These are phyloP conservation scores for Vachellia collinsii DNA, from an alignment of 306 rosid genomes.

Conservation along the genomic window DNA sequence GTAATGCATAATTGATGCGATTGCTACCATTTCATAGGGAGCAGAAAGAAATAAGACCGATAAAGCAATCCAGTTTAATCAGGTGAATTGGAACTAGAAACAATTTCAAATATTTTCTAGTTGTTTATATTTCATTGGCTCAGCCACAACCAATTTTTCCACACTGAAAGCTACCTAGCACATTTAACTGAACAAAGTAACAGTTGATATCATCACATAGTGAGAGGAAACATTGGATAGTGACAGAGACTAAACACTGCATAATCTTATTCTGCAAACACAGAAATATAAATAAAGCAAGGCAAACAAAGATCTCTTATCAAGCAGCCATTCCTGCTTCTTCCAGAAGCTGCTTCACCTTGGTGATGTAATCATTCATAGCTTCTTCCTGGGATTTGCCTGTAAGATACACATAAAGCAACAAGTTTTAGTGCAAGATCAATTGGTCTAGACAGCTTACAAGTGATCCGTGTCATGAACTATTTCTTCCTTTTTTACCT, in stretches of 20 bases:
- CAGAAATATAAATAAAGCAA: constrained; percentile 33
- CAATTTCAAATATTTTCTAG: background rate
- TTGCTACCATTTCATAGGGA: too few relatives aligned
- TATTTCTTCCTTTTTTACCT: constrained; percentile 49
- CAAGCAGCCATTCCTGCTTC: constrained; percentile 61
- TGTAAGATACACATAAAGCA: constrained; percentile 39
- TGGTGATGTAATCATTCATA: constrained; percentile 81
- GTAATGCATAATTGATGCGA: too few relatives aligned
- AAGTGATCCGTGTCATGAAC: background rate
- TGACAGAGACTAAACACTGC: constrained; percentile 37
- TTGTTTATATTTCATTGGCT: constrained; percentile 19
- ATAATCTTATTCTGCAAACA: constrained; percentile 43
- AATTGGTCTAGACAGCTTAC: constrained; percentile 15
- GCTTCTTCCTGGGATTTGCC: constrained; percentile 91
- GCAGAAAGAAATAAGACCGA: too few relatives aligned
- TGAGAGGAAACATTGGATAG: constrained; percentile 29
- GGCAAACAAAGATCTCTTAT: constrained; percentile 27
- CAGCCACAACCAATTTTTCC: constrained; percentile 30
- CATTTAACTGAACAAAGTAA: constrained; percentile 17
- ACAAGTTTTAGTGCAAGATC: background rate
- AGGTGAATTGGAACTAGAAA: background rate
- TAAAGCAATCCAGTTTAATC: background rate
- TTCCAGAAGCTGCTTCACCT: constrained; percentile 93
- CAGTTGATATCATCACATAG: constrained; percentile 33
- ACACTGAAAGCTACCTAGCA: background rate